Base-by-base conservation (phyloP, 257 asterid species). In the Solanum lycopersicoides region DNA sequence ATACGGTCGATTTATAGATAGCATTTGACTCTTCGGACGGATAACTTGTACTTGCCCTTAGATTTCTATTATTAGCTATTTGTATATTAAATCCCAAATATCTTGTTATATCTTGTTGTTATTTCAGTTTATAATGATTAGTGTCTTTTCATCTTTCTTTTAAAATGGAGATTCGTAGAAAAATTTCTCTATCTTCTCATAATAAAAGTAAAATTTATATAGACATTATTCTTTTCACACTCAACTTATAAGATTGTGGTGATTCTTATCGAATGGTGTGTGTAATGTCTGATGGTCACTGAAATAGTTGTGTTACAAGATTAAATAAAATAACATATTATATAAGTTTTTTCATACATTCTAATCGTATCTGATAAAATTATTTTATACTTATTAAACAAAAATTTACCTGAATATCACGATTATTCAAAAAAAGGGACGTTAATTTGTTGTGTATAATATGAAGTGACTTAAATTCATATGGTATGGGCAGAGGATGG, bases 381-480 rank as follows among this genome's bases (percentile, higher is more conserved):
- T 56, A 7, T 16, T 0, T 20, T 0, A 56, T 56, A 20, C 4
- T 10, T 56, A 7, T 20, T 20, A 56, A 7, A 4, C 0, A 0
- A 56, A 7, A 56, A 3, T 3, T 56, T 0, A 56, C 8, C 5
- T n/a, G 21, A 20, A 56, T 1, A 56, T 10, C 2, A 56, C 12
- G 3, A 7, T 7, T 6, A 18, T 56, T 41, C 2, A 7, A 2
- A 41, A 41, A 9, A 9, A 28, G 30, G 10, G 7, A 41, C 11
- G 11, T 41, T 41, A 41, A 41, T 41, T 65, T 28, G 12, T 14
- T 7, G 7, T n/a, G n/a, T 41, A 23, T n/a, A 75, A 21, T 21
- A 75, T 9, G 50, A 15, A 47, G 30, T 21, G 85, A 80, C 1
- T 50, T 82, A 82, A 82, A 82, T 50, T 82, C 68, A 82, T 30